Conservation (phyloP, 176 grass and related monocot genomes). For the Triticum aestivum region IWGSC_CS_RefSeq_v2.1 NC_057798.1:513560367-513560866, state of each 20-base stretch:
- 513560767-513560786: too few species aligned
- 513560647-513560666: not conserved
- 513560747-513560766: too few species aligned
- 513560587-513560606: not conserved
- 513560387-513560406: not conserved
- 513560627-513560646: too few species aligned
- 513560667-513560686: too few species aligned
- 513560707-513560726: too few species aligned
- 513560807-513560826: too few species aligned
- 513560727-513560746: too few species aligned
- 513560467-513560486: slow-evolving; percentile 47
- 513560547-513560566: not conserved
- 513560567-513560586: not conserved
- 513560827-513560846: too few species aligned
- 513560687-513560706: too few species aligned
- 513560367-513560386: not conserved
- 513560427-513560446: not conserved
- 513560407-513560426: not conserved
- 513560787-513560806: too few species aligned
- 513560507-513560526: slow-evolving; percentile 4
- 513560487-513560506: slow-evolving; percentile 39
- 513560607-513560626: too few species aligned
- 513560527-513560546: not conserved
- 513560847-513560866: too few species aligned
- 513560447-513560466: slow-evolving; percentile 26